These are phyloP conservation scores for Aspergillus carlsbadensis DNA, from an alignment of 495 filamentous ascomycete genomes.

Conservation along the genomic window DNA sequence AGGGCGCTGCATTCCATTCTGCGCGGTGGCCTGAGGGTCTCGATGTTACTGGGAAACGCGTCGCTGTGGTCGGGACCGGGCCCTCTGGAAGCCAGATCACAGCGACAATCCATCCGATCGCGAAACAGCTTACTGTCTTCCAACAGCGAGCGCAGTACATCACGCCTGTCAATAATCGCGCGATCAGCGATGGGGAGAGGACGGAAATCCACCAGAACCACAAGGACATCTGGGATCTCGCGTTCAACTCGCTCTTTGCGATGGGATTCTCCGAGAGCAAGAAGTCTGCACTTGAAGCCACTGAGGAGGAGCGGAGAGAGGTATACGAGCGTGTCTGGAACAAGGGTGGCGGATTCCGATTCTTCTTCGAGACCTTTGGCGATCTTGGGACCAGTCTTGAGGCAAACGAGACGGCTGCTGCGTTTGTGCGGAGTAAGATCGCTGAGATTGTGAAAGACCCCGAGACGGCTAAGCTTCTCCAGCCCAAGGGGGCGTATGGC, in stretches of 20 bases:
- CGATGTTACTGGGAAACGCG: conserved; percentile 37
- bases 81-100: conserved; percentile 45
- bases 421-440: conserved; percentile 27
- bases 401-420: conserved; percentile 20
- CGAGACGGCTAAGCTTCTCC: conserved; percentile 13
- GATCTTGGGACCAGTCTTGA: conserved; percentile 20
- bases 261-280: conserved; percentile 14
- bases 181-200: neutral
- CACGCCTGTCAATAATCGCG: conserved; percentile 43
- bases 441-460: conserved; percentile 20
- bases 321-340: conserved; percentile 24
- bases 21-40: conserved; percentile 20
- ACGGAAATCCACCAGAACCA: conserved; percentile 5
- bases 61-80: conserved; percentile 49
- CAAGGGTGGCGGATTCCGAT: conserved; percentile 22
- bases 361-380: conserved; percentile 24
- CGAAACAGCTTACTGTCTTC: conserved; percentile 39
- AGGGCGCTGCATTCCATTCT: conserved; percentile 26
- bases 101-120: conserved; percentile 25
- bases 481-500: conserved; percentile 16
- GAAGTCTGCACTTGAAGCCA: neutral
- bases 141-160: conserved; percentile 48
- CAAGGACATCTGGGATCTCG: conserved; percentile 7
- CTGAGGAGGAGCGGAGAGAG: conserved; percentile 12
- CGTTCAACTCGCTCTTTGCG: too few species aligned